Conservation (phyloP, 2,329 filamentous ascomycete species). For the Epichloe elymi region DNA sequence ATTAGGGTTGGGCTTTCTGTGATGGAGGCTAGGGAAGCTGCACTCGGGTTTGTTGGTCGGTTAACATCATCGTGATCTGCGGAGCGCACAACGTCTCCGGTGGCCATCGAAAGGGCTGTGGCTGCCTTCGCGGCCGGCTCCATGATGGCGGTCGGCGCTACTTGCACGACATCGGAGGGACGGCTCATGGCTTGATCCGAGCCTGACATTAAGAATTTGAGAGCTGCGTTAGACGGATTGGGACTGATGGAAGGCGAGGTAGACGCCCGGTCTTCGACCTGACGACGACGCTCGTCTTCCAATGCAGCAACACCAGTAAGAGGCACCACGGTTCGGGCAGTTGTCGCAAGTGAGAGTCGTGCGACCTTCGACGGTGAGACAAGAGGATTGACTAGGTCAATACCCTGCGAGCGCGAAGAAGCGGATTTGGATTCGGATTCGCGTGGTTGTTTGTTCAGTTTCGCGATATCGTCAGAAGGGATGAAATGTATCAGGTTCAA, state of each 20-base stretch:
- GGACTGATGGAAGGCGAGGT: constrained; percentile 34
- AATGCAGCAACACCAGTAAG: constrained; percentile 41
- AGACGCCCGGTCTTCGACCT: constrained; percentile 23
- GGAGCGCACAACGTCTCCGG: constrained; percentile 20
- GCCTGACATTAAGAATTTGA: constrained; percentile 41
- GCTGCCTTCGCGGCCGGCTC: constrained; percentile 26
- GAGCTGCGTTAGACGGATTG: constrained; percentile 38
- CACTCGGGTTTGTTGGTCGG: constrained; percentile 17
- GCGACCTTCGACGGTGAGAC: constrained; percentile 42
- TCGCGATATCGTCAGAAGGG: constrained; percentile 27
- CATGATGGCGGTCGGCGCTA: constrained; percentile 30
- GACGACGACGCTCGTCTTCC: constrained; percentile 37
- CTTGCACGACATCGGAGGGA: constrained; percentile 37
- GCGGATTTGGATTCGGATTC: constrained; percentile 33
- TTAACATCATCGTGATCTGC: constrained; percentile 33
- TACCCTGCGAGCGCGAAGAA: constrained; percentile 19
- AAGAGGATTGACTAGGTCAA: constrained; percentile 22
- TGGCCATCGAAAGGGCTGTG: constrained; percentile 20
- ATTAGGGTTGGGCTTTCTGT: constrained; percentile 40
- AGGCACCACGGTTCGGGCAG: constrained; percentile 30
- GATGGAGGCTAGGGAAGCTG: constrained; percentile 27
- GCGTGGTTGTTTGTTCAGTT: constrained; percentile 31
- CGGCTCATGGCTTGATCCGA: constrained; percentile 40
- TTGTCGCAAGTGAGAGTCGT: constrained; percentile 31
- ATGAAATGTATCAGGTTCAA: constrained; percentile 22